These are phyloP conservation scores for Phytopythium montanum DNA, from an alignment of 352 stramenopile species.

Conservation along the genomic window DNA sequence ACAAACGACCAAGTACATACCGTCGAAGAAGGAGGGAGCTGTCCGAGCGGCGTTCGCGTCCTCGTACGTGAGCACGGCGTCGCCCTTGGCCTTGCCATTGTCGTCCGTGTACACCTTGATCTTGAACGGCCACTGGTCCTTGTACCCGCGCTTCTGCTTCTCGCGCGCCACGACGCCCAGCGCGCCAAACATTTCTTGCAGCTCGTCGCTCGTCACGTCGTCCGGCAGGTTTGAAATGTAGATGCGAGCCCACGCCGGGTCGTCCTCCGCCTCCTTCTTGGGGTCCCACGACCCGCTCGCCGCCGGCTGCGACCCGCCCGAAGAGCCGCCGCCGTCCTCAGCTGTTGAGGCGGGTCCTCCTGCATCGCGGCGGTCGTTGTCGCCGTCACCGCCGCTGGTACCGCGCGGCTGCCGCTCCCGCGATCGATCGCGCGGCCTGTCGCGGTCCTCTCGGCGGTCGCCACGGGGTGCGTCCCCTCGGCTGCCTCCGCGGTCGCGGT, in stretches of 20 bases:
- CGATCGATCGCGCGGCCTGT: conserved; percentile 24
- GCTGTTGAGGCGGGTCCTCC: conserved; percentile 1
- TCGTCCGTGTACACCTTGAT: conserved; percentile 88
- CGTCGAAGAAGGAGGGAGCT: conserved; percentile 82
- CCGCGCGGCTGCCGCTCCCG: conserved; percentile 18
- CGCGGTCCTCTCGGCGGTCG: conserved; percentile 20
- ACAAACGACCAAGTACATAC: conserved; percentile 19
- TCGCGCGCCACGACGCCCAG: conserved; percentile 78
- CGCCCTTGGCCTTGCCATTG: conserved; percentile 65
- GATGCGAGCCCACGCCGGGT: conserved; percentile 80
- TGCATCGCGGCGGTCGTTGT: conserved; percentile 4
- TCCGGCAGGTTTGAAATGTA: conserved; percentile 84
- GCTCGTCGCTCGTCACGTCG: conserved; percentile 72
- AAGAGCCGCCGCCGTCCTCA: conserved; percentile 14
- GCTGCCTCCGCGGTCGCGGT: conserved; percentile 15
- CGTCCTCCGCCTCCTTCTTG: conserved; percentile 71
- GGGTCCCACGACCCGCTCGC: conserved; percentile 59
- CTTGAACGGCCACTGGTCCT: conserved; percentile 89
- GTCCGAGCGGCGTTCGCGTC: conserved; percentile 79
- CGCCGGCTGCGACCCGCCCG: conserved; percentile 24
- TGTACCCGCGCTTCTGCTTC: conserved; percentile 87
- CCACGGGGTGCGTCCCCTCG: conserved; percentile 28
- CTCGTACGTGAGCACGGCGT: conserved; percentile 85
- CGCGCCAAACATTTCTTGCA: conserved; percentile 84
- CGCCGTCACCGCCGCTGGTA: neutral